Conservation (phyloP, 805 yeast genomes). For the Debaryomyces hansenii region DNA sequence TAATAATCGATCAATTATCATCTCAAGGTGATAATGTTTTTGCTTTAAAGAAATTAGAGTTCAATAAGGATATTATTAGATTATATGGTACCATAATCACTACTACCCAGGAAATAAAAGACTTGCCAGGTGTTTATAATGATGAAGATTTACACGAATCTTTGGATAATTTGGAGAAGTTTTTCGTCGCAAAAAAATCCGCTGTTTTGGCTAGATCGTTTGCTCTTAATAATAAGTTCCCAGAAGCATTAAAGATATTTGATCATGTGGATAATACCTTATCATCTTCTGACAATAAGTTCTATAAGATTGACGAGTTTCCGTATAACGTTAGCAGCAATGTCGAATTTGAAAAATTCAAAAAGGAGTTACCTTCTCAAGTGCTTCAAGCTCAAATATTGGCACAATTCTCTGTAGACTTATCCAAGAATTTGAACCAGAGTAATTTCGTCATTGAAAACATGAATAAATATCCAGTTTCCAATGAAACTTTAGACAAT, state of each 20-base stretch:
- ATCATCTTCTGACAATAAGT: constrained; percentile 8
- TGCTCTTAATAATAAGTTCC: constrained; percentile 36
- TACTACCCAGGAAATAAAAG: constrained; percentile 61
- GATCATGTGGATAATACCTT: constrained; percentile 20
- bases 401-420: constrained; percentile 44
- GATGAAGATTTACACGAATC: constrained; percentile 67
- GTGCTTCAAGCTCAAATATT: constrained; percentile 40
- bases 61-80: constrained; percentile 45
- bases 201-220: constrained; percentile 47
- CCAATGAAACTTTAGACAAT: constrained; percentile 13
- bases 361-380: constrained; percentile 13
- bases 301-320: constrained; percentile 37
- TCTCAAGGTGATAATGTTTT: constrained; percentile 12
- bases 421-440: constrained; percentile 5
- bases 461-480: constrained; percentile 37
- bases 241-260: constrained; percentile 49
- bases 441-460: constrained; percentile 44
- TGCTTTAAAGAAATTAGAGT: constrained; percentile 22
- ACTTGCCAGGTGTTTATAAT: constrained; percentile 89
- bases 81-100: constrained; percentile 51
- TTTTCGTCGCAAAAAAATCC: constrained; percentile 47
- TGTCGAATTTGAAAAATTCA: constrained; percentile 26
- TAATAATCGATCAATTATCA: constrained; percentile 41
- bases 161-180: constrained; percentile 49
- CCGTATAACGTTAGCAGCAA: constrained; percentile 44